Base-by-base conservation (phyloP, 345 rosid species). In the Corchorus capsularis region DNA sequence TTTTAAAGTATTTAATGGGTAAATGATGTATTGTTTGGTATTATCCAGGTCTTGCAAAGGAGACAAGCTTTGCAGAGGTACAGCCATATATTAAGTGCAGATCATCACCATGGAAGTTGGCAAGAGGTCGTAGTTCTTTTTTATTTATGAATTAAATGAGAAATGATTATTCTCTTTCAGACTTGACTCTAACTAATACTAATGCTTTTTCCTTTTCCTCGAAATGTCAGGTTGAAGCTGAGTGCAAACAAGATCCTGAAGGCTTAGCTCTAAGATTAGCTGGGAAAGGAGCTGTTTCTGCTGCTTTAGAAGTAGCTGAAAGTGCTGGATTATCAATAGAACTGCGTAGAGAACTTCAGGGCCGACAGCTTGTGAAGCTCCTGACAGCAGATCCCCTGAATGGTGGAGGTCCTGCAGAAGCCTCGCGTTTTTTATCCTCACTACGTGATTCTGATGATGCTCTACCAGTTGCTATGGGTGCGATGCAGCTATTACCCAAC, bases 361-460 rank as follows among this genome's bases (percentile, higher is more conserved):
- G 97, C 74, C 86, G 96, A 69, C 99, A 95, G 68, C 98, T 95
- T 82, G 99, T 95, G 85, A 95, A 93, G 83, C 98, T 93, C 88
- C 91, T 95, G 45, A 95, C 96, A 64, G 91, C 96, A 68, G 98
- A 95, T 76, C 99, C 99, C 75, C 96, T 95, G 77, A 95, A 81
- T 80, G 99, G 99, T 49, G 99, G 99, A 74, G 99, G 98, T 82
- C 99, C 99, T 77, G 95, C 99, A 17, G 98, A 95, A 90, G 99
- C 99, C 52, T 95, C 99, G 57, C 93, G 99, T 59, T 95, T 95
- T 85, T 86, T 95, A 11, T 93, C 99, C 35, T 93, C 97, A 19
- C 85, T 95, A 39, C 90, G 90, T 81, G 96, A 92, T 77, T 89
- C 99, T 37, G 89, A 94, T 81, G 99, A 93, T 86, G 99, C 97